phyloP scores from a whole-genome alignment of 768 basidiomycete species.

The Auricularia auricula-judae region DNA sequence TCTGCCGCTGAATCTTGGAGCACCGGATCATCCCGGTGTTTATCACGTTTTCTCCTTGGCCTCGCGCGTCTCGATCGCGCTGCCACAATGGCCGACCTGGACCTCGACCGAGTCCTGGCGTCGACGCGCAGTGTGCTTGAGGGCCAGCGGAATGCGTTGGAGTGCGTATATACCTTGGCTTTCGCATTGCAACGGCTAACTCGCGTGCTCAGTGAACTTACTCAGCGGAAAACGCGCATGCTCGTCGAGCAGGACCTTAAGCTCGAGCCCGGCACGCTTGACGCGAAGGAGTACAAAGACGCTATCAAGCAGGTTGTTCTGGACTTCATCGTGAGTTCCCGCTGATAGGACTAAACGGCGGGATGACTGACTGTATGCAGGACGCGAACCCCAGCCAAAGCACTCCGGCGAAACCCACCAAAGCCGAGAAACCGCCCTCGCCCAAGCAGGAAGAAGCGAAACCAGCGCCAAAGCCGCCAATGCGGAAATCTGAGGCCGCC shows the following conservation, averaged over 20 bases:
- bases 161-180: background rate
- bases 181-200: background rate
- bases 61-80: no score
- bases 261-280: constrained; percentile 35
- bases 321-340: constrained; percentile 6
- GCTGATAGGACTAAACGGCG: background rate
- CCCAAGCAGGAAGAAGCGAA: background rate
- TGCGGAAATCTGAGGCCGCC: background rate
- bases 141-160: background rate
- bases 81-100: background rate
- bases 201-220: constrained; percentile 26
- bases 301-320: constrained; percentile 36
- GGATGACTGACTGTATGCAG: background rate
- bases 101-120: background rate
- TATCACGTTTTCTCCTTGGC: no score
- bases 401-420: background rate
- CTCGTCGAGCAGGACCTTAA: constrained; percentile 35
- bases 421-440: background rate
- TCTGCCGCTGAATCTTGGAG: no score
- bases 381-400: constrained; percentile 8
- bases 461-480: background rate
- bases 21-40: no score
- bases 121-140: background rate
- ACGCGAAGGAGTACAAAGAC: constrained; percentile 32
- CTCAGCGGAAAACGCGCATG: constrained; percentile 39